phyloP scores from a whole-genome alignment of 352 stramenopile species.

The Phytopythium sindhum region DNA sequence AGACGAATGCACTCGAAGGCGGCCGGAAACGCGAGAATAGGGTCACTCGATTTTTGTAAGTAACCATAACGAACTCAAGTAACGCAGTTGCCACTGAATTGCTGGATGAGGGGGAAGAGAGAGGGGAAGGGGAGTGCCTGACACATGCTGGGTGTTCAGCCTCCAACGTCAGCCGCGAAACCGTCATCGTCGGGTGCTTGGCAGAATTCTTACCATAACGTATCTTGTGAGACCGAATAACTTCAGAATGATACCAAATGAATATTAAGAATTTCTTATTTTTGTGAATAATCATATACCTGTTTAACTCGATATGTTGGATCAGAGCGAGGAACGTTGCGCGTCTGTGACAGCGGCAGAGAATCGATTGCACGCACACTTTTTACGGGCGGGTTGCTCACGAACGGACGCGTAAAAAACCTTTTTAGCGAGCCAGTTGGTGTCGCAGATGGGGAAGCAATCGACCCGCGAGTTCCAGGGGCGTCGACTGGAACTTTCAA shows the following conservation, averaged over 20 bases:
- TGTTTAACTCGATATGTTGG: not conserved
- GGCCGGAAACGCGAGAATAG: slow-evolving; percentile 1
- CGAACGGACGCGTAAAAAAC: not conserved
- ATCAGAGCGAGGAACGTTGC: not conserved
- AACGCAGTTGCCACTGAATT: not conserved
- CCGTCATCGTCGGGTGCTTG: not conserved
- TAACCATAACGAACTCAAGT: not conserved
- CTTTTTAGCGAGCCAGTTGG: not conserved
- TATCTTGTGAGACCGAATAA: not conserved
- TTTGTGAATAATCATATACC: not conserved
- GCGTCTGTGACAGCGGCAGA: not conserved
- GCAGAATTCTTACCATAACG: not conserved
- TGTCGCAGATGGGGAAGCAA: not conserved
- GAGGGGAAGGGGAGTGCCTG: not conserved
- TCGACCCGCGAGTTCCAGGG: not conserved
- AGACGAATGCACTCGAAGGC: slow-evolving; percentile 21
- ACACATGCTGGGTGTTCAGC: not conserved
- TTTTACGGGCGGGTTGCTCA: not conserved
- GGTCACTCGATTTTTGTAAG: slow-evolving; percentile 18
- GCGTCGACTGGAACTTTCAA: not conserved
- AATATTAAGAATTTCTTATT: too few relatives aligned
- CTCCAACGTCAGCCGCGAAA: not conserved
- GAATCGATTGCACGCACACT: not conserved
- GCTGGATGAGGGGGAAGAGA: not conserved
- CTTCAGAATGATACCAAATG: not conserved